Evolutionary conservation across 257 asterid species (phyloP).

Genomic region (Orobanche coerulescens): DNA sequence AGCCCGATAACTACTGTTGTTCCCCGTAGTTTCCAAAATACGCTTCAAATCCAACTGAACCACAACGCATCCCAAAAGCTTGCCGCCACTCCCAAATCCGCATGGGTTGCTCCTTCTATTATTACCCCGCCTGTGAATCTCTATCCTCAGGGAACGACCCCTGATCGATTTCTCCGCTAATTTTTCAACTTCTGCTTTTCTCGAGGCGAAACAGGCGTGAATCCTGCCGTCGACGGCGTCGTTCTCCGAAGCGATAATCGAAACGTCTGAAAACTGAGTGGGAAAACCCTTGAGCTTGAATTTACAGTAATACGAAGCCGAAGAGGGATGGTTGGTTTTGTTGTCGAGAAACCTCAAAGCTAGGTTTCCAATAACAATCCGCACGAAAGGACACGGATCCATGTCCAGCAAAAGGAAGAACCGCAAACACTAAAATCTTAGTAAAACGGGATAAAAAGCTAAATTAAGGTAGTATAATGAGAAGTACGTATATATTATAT

Average conservation of each 20-base stretch:
- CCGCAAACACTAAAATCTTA: background rate
- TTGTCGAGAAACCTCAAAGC: slow-evolving; percentile 35
- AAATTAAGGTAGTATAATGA: background rate
- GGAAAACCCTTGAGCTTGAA: slow-evolving; percentile 59
- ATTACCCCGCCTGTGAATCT: slow-evolving; percentile 38
- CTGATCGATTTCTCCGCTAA: slow-evolving; percentile 35
- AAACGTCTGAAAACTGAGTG: slow-evolving; percentile 41
- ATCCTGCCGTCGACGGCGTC: slow-evolving; percentile 45
- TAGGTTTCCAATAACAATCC: slow-evolving; percentile 54
- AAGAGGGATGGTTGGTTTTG: slow-evolving; percentile 2
- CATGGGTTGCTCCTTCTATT: slow-evolving; percentile 15
- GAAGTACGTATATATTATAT: background rate
- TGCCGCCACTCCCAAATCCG: slow-evolving; percentile 17
- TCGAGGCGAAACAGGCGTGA: slow-evolving; percentile 53
- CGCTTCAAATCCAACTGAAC: slow-evolving; percentile 65
- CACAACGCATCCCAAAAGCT: slow-evolving; percentile 48
- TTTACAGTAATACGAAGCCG: slow-evolving; percentile 39
- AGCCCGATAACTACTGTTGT: slow-evolving; percentile 19
- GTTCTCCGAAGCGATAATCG: slow-evolving; percentile 27
- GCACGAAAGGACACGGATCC: slow-evolving; percentile 96
- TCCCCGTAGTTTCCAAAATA: slow-evolving; percentile 37
- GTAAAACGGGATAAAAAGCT: background rate
- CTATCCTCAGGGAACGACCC: slow-evolving; percentile 33
- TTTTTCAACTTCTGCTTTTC: slow-evolving; percentile 54
- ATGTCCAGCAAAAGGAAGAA: slow-evolving; percentile 23